Base-by-base conservation (phyloP, 345 rosid genomes). In the Hibiscus mutabilis region DNA sequence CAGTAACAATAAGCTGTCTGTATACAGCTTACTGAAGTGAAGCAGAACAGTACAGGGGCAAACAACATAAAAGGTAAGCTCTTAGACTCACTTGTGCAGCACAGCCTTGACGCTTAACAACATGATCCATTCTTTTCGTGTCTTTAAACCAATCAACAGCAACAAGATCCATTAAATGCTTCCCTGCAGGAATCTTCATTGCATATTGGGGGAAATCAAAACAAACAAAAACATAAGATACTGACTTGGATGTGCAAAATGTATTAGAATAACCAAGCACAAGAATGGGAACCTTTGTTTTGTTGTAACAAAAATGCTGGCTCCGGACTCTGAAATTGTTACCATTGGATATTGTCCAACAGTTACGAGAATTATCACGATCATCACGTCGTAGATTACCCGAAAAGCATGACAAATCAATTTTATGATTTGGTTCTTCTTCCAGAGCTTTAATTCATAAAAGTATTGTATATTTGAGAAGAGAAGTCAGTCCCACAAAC, bases 61-160 rank as follows among this genome's bases (percentile, higher is more conserved):
- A 70, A 67, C 24, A 14, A 68, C 31, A 58, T 4, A 60, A 68
- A 72, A 6, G 13, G 55, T 70, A 58, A 73, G 35, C 78, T 33
- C 21, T 15, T n/a, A 76, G n/a, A 69, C 85, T 80, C 85, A 88
- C 99, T 85, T 96, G 96, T 53, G 94, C 95, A 3, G 97, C 98
- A 77, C 99, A 96, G 75, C 96, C 99, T 77, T 86, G 90, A 66
- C 93, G 93, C 81, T 92, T 85, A 63, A 87, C 95, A 46, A 92
- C 98, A 80, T 96, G 97, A 79, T 96, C 99, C 86, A 96, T 92
- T 84, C 96, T 87, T 87, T 87, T 96, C 18, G 86, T 81, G 77
- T 92, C 98, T 81, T 96, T 96, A 83, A 91, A 96, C 99, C 99
- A 96, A 82, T 96, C 99, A 47, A 96, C 98, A 59, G 99, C 98